These are phyloP conservation scores for Paraphaeosphaeria minitans DNA, from an alignment of 2,329 filamentous ascomycete species.

Conservation along the genomic window DNA sequence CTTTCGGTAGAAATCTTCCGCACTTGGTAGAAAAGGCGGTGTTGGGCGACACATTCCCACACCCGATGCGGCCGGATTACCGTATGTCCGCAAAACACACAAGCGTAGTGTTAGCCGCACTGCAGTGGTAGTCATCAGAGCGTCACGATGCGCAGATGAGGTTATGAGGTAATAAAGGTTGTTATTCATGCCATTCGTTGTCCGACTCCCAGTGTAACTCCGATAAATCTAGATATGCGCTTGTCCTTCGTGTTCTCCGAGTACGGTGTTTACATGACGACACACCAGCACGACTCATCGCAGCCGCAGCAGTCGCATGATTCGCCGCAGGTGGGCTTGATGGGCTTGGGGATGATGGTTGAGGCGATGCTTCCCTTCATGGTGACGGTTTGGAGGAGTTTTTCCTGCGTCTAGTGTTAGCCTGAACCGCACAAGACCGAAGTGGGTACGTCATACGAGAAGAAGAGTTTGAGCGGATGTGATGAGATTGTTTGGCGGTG, in stretches of 20 bases:
- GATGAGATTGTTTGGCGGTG: neutral
- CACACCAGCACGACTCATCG: constrained; percentile 45
- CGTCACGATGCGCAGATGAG: neutral
- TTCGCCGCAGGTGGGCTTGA: constrained; percentile 41
- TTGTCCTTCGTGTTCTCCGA: neutral
- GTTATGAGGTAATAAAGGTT: neutral
- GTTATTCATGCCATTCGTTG: neutral
- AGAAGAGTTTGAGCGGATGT: too few relatives aligned
- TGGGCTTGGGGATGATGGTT: constrained; percentile 46
- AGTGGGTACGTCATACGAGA: neutral
- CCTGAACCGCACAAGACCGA: neutral
- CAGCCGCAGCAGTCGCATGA: constrained; percentile 47
- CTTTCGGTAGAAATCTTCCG: too few relatives aligned
- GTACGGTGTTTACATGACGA: constrained; percentile 34
- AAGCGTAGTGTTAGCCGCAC: too few relatives aligned
- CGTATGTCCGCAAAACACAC: too few relatives aligned
- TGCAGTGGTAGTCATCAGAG: too few relatives aligned
- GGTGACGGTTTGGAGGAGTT: constrained; percentile 14
- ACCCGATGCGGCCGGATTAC: too few relatives aligned
- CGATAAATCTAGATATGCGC: neutral
- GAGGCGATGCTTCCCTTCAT: constrained; percentile 44
- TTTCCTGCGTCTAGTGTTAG: neutral
- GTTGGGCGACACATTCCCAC: too few relatives aligned
- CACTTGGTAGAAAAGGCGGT: too few relatives aligned
- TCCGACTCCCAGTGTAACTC: neutral